Evolutionary conservation across 345 rosid species (phyloP).

Genomic region (Ceriops tagal): DNA sequence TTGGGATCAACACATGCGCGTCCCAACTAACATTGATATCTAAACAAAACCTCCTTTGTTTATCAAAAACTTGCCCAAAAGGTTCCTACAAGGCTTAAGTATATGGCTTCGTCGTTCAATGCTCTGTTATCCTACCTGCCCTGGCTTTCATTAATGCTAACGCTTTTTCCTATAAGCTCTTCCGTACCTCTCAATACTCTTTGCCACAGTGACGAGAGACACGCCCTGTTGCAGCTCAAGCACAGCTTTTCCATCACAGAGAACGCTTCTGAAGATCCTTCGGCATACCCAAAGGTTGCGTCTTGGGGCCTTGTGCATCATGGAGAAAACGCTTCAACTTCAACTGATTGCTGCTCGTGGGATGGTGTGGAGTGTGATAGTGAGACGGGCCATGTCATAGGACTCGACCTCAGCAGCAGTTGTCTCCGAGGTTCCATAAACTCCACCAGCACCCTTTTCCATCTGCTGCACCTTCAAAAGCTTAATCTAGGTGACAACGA

Average conservation of each 20-base stretch:
- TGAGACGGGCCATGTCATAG: neutral
- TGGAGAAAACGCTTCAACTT: neutral
- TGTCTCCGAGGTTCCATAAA: slow-evolving; percentile 19
- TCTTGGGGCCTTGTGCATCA: neutral
- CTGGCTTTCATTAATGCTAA: no score
- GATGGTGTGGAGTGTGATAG: slow-evolving; percentile 17
- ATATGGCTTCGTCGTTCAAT: no score
- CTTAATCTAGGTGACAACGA: slow-evolving; percentile 16
- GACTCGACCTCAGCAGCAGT: slow-evolving; percentile 13
- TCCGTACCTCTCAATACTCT: neutral
- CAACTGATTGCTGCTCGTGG: slow-evolving; percentile 19
- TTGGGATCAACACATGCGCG: no score
- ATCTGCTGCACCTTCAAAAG: slow-evolving; percentile 14
- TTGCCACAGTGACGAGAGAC: neutral
- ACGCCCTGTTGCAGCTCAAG: slow-evolving; percentile 11
- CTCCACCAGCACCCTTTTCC: slow-evolving; percentile 18
- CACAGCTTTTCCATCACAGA: slow-evolving; percentile 1
- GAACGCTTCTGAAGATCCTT: neutral
- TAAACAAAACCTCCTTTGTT: no score
- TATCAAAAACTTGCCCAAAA: no score
- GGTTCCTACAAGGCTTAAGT: no score
- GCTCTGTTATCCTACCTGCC: no score
- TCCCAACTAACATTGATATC: no score
- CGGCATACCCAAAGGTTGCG: neutral
- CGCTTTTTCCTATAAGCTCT: no score